A percentile compares a stretch with the other conserved stretches of the same genome.
These are phyloP conservation scores for Zea mays DNA, from an alignment of 176 grass and related monocot genomes.

Conservation along the genomic window Zm-B73-REFERENCE-NAM-5.0 NC_050105.1:102236001-102236500, in stretches of 20 bases:
- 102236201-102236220: too few relatives aligned
- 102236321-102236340: not conserved
- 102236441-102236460: not conserved
- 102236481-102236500: too few relatives aligned
- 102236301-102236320: too few relatives aligned
- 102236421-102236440: not conserved
- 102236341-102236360: not conserved
- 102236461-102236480: too few relatives aligned
- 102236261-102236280: too few relatives aligned
- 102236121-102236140: not conserved
- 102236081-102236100: not conserved
- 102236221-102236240: too few relatives aligned
- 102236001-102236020: not conserved
- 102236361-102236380: not conserved
- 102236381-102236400: not conserved
- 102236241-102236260: too few relatives aligned
- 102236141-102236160: not conserved
- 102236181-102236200: too few relatives aligned
- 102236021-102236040: not conserved
- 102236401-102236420: not conserved
- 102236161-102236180: not conserved
- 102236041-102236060: conserved; percentile 34
- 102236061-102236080: not conserved
- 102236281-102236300: not conserved
- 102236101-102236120: not conserved